Evolutionary conservation across 1,284 basidiomycete species (phyloP).

Genomic region (Phylloboletellus chloephorus): DNA sequence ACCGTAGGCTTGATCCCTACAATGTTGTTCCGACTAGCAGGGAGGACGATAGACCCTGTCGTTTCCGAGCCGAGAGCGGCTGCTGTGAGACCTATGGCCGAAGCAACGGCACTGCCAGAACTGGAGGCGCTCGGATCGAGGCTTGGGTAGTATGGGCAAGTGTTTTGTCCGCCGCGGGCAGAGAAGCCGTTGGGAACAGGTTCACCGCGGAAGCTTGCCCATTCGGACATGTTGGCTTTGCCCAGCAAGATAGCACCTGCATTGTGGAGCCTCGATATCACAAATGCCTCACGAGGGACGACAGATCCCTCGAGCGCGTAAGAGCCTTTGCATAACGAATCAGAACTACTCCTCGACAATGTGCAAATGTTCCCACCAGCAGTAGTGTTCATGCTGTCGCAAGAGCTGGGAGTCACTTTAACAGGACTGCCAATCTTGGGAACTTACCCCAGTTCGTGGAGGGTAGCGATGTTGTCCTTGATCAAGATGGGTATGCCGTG

Average conservation of each 20-base stretch:
- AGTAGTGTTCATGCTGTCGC: slow-evolving; percentile 58
- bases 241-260: slow-evolving; percentile 53
- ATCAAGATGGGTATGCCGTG: slow-evolving; percentile 71
- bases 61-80: slow-evolving; percentile 52
- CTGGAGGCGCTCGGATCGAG: slow-evolving; percentile 48
- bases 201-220: slow-evolving; percentile 44
- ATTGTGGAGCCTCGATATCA: slow-evolving; percentile 51
- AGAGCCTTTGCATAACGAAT: slow-evolving; percentile 37
- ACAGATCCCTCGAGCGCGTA: slow-evolving; percentile 53
- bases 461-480: slow-evolving; percentile 31
- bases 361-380: slow-evolving; percentile 27
- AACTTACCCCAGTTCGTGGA: slow-evolving; percentile 38
- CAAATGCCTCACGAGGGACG: slow-evolving; percentile 60
- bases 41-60: slow-evolving; percentile 44
- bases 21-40: slow-evolving; percentile 40
- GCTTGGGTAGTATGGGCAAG: slow-evolving; percentile 44
- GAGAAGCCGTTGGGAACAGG: slow-evolving; percentile 44
- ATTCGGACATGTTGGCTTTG: slow-evolving; percentile 46
- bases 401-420: neutral
- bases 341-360: neutral
- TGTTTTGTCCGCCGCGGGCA: slow-evolving; percentile 49
- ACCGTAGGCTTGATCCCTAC: slow-evolving; percentile 36
- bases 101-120: slow-evolving; percentile 46
- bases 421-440: neutral
- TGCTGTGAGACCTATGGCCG: slow-evolving; percentile 45